A percentile compares a stretch with the other conserved stretches of the same genome.
Conservation (phyloP, 2,329 filamentous ascomycete genomes). For the Lecanosticta acicola region DNA sequence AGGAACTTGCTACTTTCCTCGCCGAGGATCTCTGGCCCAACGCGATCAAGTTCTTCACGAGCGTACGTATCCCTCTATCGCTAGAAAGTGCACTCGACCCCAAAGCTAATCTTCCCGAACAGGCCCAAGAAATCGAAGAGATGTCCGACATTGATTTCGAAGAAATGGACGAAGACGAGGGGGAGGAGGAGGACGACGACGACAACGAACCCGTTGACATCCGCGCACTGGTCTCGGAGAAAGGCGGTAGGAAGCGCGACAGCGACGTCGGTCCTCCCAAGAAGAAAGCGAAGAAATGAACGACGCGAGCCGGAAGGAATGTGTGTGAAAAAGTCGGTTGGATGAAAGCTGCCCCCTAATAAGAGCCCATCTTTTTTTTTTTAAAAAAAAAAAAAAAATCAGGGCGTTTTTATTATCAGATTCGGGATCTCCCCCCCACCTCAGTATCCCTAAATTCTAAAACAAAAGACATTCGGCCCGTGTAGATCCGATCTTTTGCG, state of each 20-base stretch:
- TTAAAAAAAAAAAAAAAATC: no score
- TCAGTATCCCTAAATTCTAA: no score
- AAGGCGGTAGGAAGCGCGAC: slow-evolving; percentile 39
- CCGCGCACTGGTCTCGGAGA: slow-evolving; percentile 38
- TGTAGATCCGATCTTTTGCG: no score
- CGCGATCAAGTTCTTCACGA: slow-evolving; percentile 81
- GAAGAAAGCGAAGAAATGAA: slow-evolving; percentile 34
- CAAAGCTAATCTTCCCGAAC: neutral
- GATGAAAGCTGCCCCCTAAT: no score
- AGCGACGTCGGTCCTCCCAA: slow-evolving; percentile 37
- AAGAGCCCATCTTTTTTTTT: no score
- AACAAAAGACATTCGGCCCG: no score
- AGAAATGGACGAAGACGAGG: slow-evolving; percentile 42
- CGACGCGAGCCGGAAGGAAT: no score
- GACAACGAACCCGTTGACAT: slow-evolving; percentile 48
- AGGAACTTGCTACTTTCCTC: slow-evolving; percentile 72
- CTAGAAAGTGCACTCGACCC: neutral
- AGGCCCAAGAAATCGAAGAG: slow-evolving; percentile 63
- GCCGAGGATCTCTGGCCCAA: slow-evolving; percentile 84
- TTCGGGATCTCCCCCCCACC: no score
- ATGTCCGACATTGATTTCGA: slow-evolving; percentile 66
- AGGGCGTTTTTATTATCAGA: no score
- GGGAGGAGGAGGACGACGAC: slow-evolving; percentile 53
- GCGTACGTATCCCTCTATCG: neutral
- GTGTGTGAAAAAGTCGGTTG: no score